Conservation (phyloP, 805 yeast species). For the Myxozyma melibiosi region DNA sequence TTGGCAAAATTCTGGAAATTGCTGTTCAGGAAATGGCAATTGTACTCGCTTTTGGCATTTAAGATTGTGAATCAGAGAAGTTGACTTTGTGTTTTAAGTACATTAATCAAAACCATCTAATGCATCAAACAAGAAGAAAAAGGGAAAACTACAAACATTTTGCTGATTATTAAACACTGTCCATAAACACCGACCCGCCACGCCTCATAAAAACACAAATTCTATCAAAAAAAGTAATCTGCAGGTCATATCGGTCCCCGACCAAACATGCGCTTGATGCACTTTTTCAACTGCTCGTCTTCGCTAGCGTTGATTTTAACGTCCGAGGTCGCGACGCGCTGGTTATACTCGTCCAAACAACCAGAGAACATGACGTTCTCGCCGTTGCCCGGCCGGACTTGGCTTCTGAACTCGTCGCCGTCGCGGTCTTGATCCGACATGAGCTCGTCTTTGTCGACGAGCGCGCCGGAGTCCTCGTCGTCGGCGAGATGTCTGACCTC, state of each 20-base stretch:
- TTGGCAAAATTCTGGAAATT: no score
- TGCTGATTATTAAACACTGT: no score
- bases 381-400: not conserved
- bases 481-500: slow-evolving; percentile 11
- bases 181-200: no score
- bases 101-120: no score
- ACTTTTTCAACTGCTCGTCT: slow-evolving; percentile 16
- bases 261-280: slow-evolving; percentile 24
- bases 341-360: slow-evolving; percentile 15
- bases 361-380: slow-evolving; percentile 7
- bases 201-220: not conserved
- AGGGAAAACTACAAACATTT: no score
- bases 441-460: not conserved
- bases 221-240: not conserved
- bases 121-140: no score
- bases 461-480: not conserved
- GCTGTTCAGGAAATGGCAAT: no score
- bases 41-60: no score
- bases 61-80: no score
- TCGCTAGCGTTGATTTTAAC: slow-evolving; percentile 6
- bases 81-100: no score
- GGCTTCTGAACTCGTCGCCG: not conserved
- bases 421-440: not conserved
- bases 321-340: slow-evolving; percentile 2
- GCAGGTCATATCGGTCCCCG: slow-evolving; percentile 16